Evolutionary conservation across 2,329 filamentous ascomycete genomes (phyloP), one percentile per base, ranked within the genome.

Genomic region (Cercospora sp.): DNA sequence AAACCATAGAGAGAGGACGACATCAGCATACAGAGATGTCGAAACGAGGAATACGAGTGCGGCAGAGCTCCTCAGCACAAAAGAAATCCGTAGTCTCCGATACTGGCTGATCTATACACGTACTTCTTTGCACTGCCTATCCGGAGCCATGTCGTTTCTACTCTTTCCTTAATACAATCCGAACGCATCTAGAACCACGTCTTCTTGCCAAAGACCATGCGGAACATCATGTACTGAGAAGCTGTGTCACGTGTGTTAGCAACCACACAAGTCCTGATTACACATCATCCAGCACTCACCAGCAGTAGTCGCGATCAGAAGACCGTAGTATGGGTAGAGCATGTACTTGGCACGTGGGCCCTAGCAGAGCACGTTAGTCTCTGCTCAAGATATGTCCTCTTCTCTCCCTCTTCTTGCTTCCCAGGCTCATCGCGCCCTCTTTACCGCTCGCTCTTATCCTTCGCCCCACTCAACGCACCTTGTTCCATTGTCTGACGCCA

Each of bases 191-290:
- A 66, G 48, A 69, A 91, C 89, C 89, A 93, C 70, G 89, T 92
- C 87, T 93, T 94, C 86, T 94, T 87, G 77, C 91, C 91, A 45
- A 89, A 79, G 72, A 91, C 83, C 83, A 91, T 88, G 79, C 91
- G 90, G 79, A 85, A 82, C 83, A 91, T 89, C 83, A 89, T 90
- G 84, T 91, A 94, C 81, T 92, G 82, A 72, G 79, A 77, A 64
- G 77, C 82, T 83, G 67, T 51, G 64, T 26, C 10, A 23, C 30
- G 28, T 42, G 20, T 65, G 33, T 69, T 23, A 69, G 64, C 16
- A 58, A n/a, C 9, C 20, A 20, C 6, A 12, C 26, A 16, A 33
- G n/a, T 5, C 9, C 13, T 18, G 7, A 63, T 18, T 10, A n/a
- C 31, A 6, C 12, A 59, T 16, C 13, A n/a, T 31, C n/a, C 42